Percentiles rank a stretch among this genome's conserved stretches.
These are phyloP conservation scores for Oleoguttula mirabilis DNA, from an alignment of 495 filamentous ascomycete genomes.

Conservation along the genomic window DNA sequence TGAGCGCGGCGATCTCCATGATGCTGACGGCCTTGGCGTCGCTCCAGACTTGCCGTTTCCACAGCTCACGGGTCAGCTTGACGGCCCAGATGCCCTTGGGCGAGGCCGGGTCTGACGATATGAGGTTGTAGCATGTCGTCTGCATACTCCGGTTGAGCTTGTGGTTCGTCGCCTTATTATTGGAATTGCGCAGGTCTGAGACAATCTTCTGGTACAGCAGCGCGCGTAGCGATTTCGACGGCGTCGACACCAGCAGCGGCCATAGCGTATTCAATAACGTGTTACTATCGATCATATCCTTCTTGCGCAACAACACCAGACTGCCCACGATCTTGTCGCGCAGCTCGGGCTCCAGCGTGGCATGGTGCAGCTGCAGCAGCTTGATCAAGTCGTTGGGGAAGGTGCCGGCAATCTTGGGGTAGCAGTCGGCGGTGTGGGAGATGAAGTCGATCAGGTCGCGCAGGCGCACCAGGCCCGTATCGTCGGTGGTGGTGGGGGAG, in stretches of 20 bases:
- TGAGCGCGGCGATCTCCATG: constrained; percentile 79
- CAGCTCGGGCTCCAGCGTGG: constrained; percentile 63
- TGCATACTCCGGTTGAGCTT: constrained; percentile 85
- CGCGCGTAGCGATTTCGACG: constrained; percentile 72
- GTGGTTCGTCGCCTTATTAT: constrained; percentile 78
- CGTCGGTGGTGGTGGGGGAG: constrained; percentile 62
- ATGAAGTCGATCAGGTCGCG: constrained; percentile 80
- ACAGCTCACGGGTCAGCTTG: constrained; percentile 75
- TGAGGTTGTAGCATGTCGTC: constrained; percentile 79
- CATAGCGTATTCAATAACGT: constrained; percentile 77
- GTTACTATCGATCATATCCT: constrained; percentile 78
- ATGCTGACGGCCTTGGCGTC: constrained; percentile 81
- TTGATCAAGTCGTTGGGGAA: constrained; percentile 75
- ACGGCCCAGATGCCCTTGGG: constrained; percentile 89
- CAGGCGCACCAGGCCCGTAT: constrained; percentile 64
- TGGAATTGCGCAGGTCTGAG: constrained; percentile 74
- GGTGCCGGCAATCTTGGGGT: constrained; percentile 59
- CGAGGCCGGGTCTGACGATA: constrained; percentile 70
- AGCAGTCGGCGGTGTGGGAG: constrained; percentile 87
- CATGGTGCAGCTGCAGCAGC: constrained; percentile 70
- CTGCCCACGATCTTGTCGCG: constrained; percentile 91
- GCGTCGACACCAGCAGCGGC: constrained; percentile 75
- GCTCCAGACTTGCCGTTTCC: constrained; percentile 80
- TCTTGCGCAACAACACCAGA: constrained; percentile 74
- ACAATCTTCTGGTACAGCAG: constrained; percentile 85